phyloP scores from a whole-genome alignment of 2,329 filamentous ascomycete genomes.

The Fusarium sp. region DNA sequence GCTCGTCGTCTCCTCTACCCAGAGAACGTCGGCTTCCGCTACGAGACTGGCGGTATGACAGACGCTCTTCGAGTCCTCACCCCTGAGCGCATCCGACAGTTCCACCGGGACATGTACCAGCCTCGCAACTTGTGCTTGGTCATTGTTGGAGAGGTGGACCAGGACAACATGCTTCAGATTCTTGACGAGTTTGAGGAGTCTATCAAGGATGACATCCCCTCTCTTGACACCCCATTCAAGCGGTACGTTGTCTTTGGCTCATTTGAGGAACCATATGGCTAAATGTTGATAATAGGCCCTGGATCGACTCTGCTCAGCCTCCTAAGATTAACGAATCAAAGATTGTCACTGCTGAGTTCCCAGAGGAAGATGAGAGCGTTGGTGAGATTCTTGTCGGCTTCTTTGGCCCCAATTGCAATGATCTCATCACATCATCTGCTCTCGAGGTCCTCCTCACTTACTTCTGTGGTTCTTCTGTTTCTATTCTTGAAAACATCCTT shows the following conservation, averaged over 20 bases:
- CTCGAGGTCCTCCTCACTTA: conserved; percentile 86
- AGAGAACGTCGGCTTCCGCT: conserved; percentile 90
- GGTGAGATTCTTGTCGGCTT: conserved; percentile 90
- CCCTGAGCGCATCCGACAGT: conserved; percentile 90
- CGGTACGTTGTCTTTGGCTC: conserved; percentile 54
- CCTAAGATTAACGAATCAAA: conserved; percentile 78
- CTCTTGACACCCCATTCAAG: conserved; percentile 79
- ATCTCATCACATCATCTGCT: conserved; percentile 76
- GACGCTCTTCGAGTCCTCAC: conserved; percentile 88
- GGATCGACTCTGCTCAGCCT: conserved; percentile 88
- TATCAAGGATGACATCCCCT: conserved; percentile 84
- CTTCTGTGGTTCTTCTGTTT: conserved; percentile 91
- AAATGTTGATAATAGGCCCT: conserved; percentile 65
- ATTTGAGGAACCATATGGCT: conserved; percentile 3
- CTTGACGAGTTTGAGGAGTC: conserved; percentile 90
- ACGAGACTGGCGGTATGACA: conserved; percentile 98
- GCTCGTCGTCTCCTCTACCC: conserved; percentile 87
- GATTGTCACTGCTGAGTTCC: conserved; percentile 87
- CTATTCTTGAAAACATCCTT: conserved; percentile 88
- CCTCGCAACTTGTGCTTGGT: conserved; percentile 93
- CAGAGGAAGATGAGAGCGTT: conserved; percentile 94
- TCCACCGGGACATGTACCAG: conserved; percentile 97
- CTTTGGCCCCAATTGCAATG: conserved; percentile 84
- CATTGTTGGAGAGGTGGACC: conserved; percentile 91
- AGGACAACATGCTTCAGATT: conserved; percentile 81